phyloP scores from a whole-genome alignment of 148 eudicot species.

The Amaranthus cruentus region DNA sequence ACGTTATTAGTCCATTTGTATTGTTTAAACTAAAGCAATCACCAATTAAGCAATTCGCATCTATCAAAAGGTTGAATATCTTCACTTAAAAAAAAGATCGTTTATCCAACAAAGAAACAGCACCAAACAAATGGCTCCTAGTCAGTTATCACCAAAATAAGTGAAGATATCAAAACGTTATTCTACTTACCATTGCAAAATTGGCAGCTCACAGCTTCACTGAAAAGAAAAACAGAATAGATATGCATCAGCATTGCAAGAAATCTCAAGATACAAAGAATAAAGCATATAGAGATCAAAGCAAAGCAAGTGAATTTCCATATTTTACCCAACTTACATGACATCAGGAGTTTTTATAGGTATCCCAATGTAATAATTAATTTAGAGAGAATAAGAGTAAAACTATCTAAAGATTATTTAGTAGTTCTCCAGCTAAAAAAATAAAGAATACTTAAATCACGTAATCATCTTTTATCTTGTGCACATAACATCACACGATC shows the following conservation, averaged over 20 bases:
- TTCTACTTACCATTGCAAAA: conserved; percentile 62
- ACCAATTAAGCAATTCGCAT: too few species aligned
- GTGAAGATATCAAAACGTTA: not conserved
- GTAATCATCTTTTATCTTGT: not conserved
- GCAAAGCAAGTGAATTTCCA: not conserved
- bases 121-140: too few species aligned
- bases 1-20: not conserved
- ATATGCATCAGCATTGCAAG: conserved; percentile 10
- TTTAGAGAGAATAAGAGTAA: too few species aligned
- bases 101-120: too few species aligned
- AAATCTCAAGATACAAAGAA: not conserved
- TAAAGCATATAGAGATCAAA: conserved; percentile 7
- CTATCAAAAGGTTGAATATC: too few species aligned
- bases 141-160: not conserved
- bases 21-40: too few species aligned
- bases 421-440: not conserved
- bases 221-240: conserved; percentile 32
- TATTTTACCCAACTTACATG: not conserved
- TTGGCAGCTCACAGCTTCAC: conserved; percentile 88
- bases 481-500: not conserved
- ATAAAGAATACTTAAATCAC: not conserved
- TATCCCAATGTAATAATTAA: not conserved
- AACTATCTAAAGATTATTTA: not conserved
- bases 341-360: not conserved
- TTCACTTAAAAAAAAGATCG: too few species aligned